Evolutionary conservation across 805 yeast genomes (phyloP).

Genomic region (Sugiyamaella smithiae): DNA sequence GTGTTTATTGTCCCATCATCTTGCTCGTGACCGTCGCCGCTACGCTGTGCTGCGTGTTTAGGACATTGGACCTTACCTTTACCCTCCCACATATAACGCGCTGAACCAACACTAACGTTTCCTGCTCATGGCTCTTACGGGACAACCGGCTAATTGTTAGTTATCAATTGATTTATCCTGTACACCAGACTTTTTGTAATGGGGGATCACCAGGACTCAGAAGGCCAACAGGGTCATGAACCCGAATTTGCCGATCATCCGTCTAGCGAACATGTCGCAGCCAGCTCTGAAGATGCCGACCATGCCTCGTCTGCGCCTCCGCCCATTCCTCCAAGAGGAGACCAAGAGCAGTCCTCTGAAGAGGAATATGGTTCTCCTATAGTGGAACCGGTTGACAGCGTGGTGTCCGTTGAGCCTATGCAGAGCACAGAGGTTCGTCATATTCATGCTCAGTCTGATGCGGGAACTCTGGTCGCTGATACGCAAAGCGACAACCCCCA

Average conservation of each 20-base stretch:
- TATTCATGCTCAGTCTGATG: background rate
- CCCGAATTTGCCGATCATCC: too few species aligned
- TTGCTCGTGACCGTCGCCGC: too few species aligned
- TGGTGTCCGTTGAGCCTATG: conserved; percentile 6
- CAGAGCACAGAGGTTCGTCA: conserved; percentile 4
- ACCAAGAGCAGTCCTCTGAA: conserved; percentile 12
- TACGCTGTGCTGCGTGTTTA: too few species aligned
- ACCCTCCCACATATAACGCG: too few species aligned
- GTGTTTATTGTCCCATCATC: too few species aligned
- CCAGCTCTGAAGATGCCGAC: background rate
- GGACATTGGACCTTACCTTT: too few species aligned
- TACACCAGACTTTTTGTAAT: background rate
- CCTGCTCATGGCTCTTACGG: too few species aligned
- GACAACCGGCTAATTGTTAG: too few species aligned
- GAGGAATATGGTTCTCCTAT: conserved; percentile 16
- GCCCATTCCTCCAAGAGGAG: conserved; percentile 5
- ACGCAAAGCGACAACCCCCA: background rate
- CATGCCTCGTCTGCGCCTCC: too few species aligned
- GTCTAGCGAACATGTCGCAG: too few species aligned
- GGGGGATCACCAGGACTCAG: background rate
- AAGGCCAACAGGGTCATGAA: background rate
- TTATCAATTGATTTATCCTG: too few species aligned
- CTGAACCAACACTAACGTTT: too few species aligned
- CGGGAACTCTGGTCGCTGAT: background rate
- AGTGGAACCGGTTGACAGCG: conserved; percentile 9